phyloP scores from a whole-genome alignment of 2,329 filamentous ascomycete genomes.

The Huntiella abstrusa region DNA sequence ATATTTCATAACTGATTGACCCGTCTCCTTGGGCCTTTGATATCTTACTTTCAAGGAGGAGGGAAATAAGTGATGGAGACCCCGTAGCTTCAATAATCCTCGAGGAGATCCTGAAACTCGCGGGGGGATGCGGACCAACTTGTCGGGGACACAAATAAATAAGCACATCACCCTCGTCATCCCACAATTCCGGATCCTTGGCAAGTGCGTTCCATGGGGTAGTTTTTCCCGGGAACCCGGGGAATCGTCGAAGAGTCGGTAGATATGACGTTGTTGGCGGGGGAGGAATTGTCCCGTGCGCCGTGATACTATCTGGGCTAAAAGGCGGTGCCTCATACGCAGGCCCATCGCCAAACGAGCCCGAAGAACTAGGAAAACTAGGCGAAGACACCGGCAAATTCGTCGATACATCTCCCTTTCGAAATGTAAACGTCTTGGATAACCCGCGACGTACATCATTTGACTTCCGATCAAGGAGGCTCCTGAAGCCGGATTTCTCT shows the following conservation, averaged over 20 bases:
- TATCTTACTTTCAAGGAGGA: slow-evolving; percentile 18
- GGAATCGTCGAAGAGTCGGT: slow-evolving; percentile 33
- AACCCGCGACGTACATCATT: slow-evolving; percentile 34
- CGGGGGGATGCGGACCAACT: slow-evolving; percentile 25
- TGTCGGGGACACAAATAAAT: slow-evolving; percentile 33
- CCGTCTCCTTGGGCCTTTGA: slow-evolving; percentile 15
- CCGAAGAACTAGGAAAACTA: background rate
- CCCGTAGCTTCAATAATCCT: slow-evolving; percentile 39
- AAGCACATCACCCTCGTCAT: slow-evolving; percentile 39
- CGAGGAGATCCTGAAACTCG: slow-evolving; percentile 38
- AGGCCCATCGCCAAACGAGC: too few relatives aligned
- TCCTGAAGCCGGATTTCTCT: slow-evolving; percentile 34
- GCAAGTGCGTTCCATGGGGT: slow-evolving; percentile 35
- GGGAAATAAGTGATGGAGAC: slow-evolving; percentile 32
- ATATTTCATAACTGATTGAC: slow-evolving; percentile 42
- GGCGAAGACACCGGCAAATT: background rate
- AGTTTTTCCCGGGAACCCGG: slow-evolving; percentile 28
- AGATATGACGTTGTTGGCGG: slow-evolving; percentile 8
- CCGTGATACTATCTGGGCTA: slow-evolving; percentile 9
- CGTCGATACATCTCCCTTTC: slow-evolving; percentile 16
- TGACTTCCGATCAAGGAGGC: slow-evolving; percentile 34
- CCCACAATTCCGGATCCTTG: slow-evolving; percentile 42
- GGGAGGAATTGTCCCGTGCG: background rate
- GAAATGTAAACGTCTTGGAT: slow-evolving; percentile 33
- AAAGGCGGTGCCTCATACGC: slow-evolving; percentile 4